A percentile compares a stretch with the other conserved stretches of the same genome.
These are phyloP conservation scores for Monilinia fructicola DNA, from an alignment of 2,329 filamentous ascomycete species.

Conservation along the genomic window DNA sequence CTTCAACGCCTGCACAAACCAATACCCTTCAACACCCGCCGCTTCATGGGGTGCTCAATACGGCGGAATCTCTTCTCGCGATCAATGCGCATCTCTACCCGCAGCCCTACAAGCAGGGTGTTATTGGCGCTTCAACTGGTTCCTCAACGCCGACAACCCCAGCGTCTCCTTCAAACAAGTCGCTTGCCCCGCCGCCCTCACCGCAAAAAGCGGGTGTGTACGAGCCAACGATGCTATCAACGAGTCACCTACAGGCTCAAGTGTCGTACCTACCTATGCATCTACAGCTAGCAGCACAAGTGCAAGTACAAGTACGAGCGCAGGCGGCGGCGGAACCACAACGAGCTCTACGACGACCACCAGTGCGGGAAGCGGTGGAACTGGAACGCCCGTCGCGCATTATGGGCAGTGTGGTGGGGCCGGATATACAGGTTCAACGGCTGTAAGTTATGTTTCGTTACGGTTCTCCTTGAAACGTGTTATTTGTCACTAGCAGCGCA, in stretches of 20 bases:
- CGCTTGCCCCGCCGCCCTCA: conserved; percentile 47
- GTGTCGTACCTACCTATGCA: conserved; percentile 8
- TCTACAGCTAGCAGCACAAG: neutral
- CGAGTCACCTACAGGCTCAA: conserved; percentile 18
- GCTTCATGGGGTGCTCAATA: conserved; percentile 49
- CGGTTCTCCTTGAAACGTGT: neutral
- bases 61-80: conserved; percentile 47
- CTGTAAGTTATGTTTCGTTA: neutral
- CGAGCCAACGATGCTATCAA: conserved; percentile 20
- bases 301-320: neutral
- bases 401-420: conserved; percentile 21
- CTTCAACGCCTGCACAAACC: conserved; percentile 52
- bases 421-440: conserved; percentile 13
- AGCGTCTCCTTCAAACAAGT: conserved; percentile 47
- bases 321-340: neutral
- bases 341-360: neutral
- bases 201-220: conserved; percentile 45
- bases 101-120: conserved; percentile 47
- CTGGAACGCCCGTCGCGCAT: neutral
- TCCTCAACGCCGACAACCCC: conserved; percentile 50
- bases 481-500: no score
- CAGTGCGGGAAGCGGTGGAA: neutral
- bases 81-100: conserved; percentile 48
- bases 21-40: conserved; percentile 46
- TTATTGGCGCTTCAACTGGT: conserved; percentile 55